Base-by-base conservation (phyloP, 345 rosid species). In the Isatis tinctoria region DNA sequence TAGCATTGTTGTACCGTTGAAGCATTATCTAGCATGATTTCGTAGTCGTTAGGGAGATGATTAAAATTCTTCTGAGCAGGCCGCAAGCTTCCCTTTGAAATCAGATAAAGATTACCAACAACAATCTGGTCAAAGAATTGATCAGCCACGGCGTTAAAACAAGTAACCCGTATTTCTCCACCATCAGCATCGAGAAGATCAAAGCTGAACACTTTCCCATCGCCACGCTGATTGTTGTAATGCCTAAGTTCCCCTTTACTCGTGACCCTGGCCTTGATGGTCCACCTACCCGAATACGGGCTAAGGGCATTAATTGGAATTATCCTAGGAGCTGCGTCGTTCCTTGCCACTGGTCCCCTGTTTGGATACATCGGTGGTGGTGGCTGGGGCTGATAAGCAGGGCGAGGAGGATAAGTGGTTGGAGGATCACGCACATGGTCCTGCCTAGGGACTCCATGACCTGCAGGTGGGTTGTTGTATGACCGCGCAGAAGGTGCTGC, bases 161-260 rank as follows among this genome's bases (percentile, higher is more conserved):
- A 89, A 10, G 97, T 87, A 20, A 79, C 97, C 14, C 95, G 77
- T 65, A 94, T 94, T 78, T 94, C 98, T 44, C 98, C 98, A 17
- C 93, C 93, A 54, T 86, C 90, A 40, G 88, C 83, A 80, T 94
- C 97, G 47, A 94, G 97, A 69, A 91, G 92, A 72, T 94, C 98
- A 60, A 90, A 94, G 70, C 75, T 86, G 80, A 94, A 91, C 28
- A 94, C 92, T 76, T 94, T 91, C 24, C 97, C 96, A 7, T 88
- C 93, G 10, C 98, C 98, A 37, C 96, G 95, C 1, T 78, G 76
- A 74, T 87, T 94, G 66, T 80, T 88, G 47, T 85, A 94, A 68
- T 74, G 87, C 72, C 92, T 81, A 37, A 91, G 85, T 35, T 88
- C 96, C 11, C 80, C 88, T 76, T 94, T 94, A 52, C 79, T 75